phyloP scores from a whole-genome alignment of 148 eudicot species.

The Chenopodium suecicum region DNA sequence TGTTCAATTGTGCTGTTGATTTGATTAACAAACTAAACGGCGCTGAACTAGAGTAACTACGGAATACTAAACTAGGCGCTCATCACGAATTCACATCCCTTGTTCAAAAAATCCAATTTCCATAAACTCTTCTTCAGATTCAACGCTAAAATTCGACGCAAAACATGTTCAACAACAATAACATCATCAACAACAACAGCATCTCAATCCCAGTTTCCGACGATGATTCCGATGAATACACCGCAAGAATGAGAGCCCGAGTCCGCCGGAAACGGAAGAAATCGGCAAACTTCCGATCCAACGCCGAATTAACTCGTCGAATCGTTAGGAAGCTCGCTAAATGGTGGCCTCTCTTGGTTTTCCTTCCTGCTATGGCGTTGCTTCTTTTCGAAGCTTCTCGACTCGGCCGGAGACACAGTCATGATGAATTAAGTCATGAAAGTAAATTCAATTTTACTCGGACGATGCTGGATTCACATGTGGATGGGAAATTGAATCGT shows the following conservation, averaged over 20 bases:
- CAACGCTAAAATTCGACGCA: background rate
- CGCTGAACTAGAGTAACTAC: no score
- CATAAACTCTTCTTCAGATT: no score
- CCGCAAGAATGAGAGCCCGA: constrained; percentile 33
- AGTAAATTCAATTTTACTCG: background rate
- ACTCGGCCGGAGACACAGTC: constrained; percentile 26
- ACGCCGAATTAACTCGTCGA: constrained; percentile 28
- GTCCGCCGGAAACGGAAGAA: constrained; percentile 59
- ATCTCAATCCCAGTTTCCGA: constrained; percentile 54
- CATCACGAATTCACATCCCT: no score
- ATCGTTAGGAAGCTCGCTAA: constrained; percentile 22
- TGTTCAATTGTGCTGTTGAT: no score
- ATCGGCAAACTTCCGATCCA: constrained; percentile 25
- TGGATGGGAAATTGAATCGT: constrained; percentile 50
- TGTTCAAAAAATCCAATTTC: no score
- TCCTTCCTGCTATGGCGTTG: constrained; percentile 46
- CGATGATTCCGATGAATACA: constrained; percentile 47
- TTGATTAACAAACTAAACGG: no score
- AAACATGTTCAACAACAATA: constrained; percentile 1
- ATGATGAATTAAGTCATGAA: background rate
- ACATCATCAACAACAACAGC: constrained; percentile 33
- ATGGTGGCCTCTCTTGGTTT: constrained; percentile 69
- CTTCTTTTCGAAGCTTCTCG: constrained; percentile 63
- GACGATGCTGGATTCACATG: constrained; percentile 4
- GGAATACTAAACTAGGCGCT: no score